Evolutionary conservation across 176 grass and related monocot genomes (phyloP), one percentile per base, ranked within the genome.

Genomic region (Pontederia paniculata): DNA sequence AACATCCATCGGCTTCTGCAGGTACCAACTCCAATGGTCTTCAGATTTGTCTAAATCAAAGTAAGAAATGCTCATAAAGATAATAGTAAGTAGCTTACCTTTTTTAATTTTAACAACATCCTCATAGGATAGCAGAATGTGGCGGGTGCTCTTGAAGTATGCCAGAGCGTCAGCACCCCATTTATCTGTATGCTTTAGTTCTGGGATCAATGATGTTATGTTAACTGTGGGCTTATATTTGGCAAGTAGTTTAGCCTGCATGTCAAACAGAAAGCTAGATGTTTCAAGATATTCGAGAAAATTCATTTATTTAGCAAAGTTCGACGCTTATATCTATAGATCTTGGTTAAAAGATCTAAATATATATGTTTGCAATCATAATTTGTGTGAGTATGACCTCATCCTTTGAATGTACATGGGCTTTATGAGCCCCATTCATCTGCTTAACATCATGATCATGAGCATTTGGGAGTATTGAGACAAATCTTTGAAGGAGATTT

Each of bases 371-470:
- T 65, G 0, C 10, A 16, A 50, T 8, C 4, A 1, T 10, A 17
- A 17, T 37, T 9, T 31, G 12, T 21, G 21, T n/a, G 21, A 74
- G 37, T 57, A 57, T 21, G 59, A 95, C 84, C 84, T 95, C 84
- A 62, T 70, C 49, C 9, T 47, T 72, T 23, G 89, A 77, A 58
- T 95, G 89, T 21, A 89, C 84, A 77, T 95, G 89, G 17, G 84
- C 84, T 66, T 95, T 95, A 63, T 95, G 89, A 42, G 72, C 85
- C 62, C 89, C 89, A 43, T 95, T 95, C 74, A 95, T 48, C 55
- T 95, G 89, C 77, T 85, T 95, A 9, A 76, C 69, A 53, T 72
- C 48, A 66, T 84, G 83, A 44, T 95, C 84, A 73, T 88, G 76
- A 72, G 88, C 71, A 62, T 95, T 95, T 11, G 89, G 72, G 23